Evolutionary conservation across 2,329 filamentous ascomycete species (phyloP).

Genomic region (Diaporthe citriasiana): DNA sequence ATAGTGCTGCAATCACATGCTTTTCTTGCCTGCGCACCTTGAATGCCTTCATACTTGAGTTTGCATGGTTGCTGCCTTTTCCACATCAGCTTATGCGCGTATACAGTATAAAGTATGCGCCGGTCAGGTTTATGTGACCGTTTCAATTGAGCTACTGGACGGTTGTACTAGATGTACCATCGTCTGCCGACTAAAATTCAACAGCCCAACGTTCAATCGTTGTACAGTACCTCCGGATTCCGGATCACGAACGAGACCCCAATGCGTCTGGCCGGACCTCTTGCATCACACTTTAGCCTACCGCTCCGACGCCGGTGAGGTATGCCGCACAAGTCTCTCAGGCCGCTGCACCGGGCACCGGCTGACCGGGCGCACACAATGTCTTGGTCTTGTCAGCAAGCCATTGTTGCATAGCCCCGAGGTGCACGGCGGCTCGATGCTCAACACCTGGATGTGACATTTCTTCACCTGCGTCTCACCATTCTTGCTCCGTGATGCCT

Average conservation of each 20-base stretch:
- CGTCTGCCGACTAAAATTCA: neutral
- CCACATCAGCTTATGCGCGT: neutral
- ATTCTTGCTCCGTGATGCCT: slow-evolving; percentile 4
- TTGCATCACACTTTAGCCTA: neutral
- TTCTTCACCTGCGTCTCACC: slow-evolving; percentile 21
- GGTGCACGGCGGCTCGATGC: slow-evolving; percentile 18
- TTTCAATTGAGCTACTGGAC: neutral
- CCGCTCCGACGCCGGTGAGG: neutral
- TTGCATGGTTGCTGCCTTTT: neutral
- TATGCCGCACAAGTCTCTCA: no score
- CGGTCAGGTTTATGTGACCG: neutral
- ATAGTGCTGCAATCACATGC: slow-evolving; percentile 26
- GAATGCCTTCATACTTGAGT: neutral
- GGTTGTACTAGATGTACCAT: neutral
- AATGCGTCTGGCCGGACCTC: neutral
- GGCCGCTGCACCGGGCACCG: neutral
- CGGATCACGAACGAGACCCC: neutral
- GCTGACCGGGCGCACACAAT: neutral
- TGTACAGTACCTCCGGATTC: neutral
- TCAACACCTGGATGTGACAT: neutral
- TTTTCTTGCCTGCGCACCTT: neutral
- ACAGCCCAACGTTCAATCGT: neutral
- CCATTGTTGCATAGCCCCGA: neutral
- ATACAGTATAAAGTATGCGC: neutral
- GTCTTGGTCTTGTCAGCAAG: neutral